Percentiles rank a stretch among this genome's conserved stretches.
Conservation (phyloP, 305 asterid genomes). For the Rubia tinctorum region DNA sequence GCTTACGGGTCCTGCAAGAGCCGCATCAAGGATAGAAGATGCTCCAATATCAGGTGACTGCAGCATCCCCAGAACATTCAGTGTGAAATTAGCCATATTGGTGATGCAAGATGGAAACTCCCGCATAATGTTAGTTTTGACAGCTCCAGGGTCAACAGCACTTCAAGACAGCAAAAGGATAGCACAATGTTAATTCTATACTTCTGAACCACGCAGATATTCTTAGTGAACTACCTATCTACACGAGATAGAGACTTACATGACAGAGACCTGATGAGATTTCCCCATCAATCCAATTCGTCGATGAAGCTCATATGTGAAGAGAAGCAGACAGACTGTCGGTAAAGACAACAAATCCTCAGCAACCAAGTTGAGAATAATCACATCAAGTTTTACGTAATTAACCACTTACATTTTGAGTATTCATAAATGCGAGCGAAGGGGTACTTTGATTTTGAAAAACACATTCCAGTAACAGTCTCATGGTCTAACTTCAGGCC, state of each 20-base stretch:
- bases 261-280: conserved; percentile 55
- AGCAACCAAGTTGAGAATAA: conserved; percentile 23
- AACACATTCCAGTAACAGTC: conserved; percentile 54
- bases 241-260: conserved; percentile 36
- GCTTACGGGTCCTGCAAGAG: conserved; percentile 82
- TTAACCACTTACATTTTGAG: conserved; percentile 62
- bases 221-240: neutral
- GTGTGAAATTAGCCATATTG: conserved; percentile 31
- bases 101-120: conserved; percentile 62
- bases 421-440: conserved; percentile 69
- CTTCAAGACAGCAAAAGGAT: conserved; percentile 32
- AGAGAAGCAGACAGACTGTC: conserved; percentile 72
- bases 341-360: conserved; percentile 20
- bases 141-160: conserved; percentile 85
- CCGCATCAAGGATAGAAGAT: conserved; percentile 66
- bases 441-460: conserved; percentile 45
- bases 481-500: conserved; percentile 43
- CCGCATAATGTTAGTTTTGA: conserved; percentile 78
- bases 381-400: conserved; percentile 10
- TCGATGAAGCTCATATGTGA: conserved; percentile 84
- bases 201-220: neutral
- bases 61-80: conserved; percentile 65
- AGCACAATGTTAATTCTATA: conserved; percentile 15
- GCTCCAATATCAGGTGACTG: conserved; percentile 63
- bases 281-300: conserved; percentile 43